phyloP scores from a whole-genome alignment of 768 basidiomycete species.

The Arthromyces matolae region DNA sequence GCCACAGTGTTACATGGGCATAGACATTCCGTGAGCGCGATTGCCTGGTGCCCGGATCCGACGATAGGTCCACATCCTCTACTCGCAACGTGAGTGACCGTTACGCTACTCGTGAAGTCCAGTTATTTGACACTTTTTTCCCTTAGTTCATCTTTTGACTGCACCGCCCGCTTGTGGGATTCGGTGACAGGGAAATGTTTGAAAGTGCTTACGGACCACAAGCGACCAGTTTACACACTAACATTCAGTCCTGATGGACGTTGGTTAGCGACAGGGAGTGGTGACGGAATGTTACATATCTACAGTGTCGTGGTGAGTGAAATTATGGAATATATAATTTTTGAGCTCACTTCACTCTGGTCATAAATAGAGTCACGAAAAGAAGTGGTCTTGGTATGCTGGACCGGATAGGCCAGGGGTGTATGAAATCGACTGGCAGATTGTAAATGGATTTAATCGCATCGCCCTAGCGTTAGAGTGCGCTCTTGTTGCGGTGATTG shows the following conservation, averaged over 20 bases:
- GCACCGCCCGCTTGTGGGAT: conserved; percentile 81
- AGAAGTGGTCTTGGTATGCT: conserved; percentile 63
- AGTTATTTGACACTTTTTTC: too few relatives aligned
- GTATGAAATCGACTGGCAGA: conserved; percentile 77
- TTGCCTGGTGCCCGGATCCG: conserved; percentile 65
- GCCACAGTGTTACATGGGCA: conserved; percentile 59
- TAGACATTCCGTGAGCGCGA: conserved; percentile 55
- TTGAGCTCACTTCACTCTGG: not conserved
- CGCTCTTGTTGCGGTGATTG: conserved; percentile 63
- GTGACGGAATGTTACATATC: conserved; percentile 72
- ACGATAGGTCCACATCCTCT: conserved; percentile 52
- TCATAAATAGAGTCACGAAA: conserved; percentile 37
- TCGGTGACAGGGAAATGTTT: conserved; percentile 72
- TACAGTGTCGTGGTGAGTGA: conserved; percentile 61
- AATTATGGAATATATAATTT: not conserved
- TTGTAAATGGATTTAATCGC: conserved; percentile 46
- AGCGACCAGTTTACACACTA: conserved; percentile 66
- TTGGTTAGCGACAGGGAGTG: conserved; percentile 72
- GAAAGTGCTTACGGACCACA: conserved; percentile 68
- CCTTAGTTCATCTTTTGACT: conserved; percentile 73
- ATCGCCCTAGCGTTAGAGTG: conserved; percentile 70
- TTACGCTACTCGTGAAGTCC: too few relatives aligned
- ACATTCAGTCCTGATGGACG: conserved; percentile 73
- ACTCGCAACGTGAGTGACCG: conserved; percentile 69
- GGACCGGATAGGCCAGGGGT: conserved; percentile 58